A percentile compares a stretch with the other conserved stretches of the same genome.
Evolutionary conservation across 1,284 basidiomycete genomes (phyloP).

Genomic region (Tremellales sp.): DNA sequence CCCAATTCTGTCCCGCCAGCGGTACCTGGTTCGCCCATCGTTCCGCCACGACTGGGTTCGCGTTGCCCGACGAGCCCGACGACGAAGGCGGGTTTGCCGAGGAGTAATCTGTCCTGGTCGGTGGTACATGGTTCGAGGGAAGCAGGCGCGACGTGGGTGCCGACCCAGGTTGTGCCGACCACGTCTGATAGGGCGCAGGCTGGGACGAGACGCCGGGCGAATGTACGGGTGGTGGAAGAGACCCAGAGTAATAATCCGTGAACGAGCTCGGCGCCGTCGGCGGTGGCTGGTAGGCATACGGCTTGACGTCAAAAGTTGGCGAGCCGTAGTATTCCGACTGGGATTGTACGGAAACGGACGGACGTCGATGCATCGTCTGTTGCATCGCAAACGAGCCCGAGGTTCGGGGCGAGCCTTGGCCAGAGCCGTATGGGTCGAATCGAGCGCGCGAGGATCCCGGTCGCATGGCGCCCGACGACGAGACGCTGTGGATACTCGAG

Average conservation of each 20-base stretch:
- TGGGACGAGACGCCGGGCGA: background rate
- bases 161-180: background rate
- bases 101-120: no score
- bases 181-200: background rate
- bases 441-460: slow-evolving; percentile 18
- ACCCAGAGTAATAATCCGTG: slow-evolving; percentile 7
- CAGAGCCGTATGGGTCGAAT: slow-evolving; percentile 19
- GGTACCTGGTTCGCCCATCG: no score
- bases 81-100: background rate
- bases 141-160: background rate
- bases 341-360: no score
- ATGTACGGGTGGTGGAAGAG: background rate
- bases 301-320: slow-evolving; percentile 14
- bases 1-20: no score
- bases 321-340: slow-evolving; percentile 4
- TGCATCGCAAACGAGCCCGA: slow-evolving; percentile 5
- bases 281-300: slow-evolving; percentile 14
- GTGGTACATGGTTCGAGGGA: no score
- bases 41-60: no score
- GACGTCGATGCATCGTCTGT: slow-evolving; percentile 8
- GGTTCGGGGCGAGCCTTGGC: slow-evolving; percentile 8
- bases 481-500: slow-evolving; percentile 14
- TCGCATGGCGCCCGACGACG: slow-evolving; percentile 14
- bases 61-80: background rate
- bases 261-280: slow-evolving; percentile 12